Evolutionary conservation across 306 rosid genomes (phyloP).

Genomic region (Citrullus amarus): DNA sequence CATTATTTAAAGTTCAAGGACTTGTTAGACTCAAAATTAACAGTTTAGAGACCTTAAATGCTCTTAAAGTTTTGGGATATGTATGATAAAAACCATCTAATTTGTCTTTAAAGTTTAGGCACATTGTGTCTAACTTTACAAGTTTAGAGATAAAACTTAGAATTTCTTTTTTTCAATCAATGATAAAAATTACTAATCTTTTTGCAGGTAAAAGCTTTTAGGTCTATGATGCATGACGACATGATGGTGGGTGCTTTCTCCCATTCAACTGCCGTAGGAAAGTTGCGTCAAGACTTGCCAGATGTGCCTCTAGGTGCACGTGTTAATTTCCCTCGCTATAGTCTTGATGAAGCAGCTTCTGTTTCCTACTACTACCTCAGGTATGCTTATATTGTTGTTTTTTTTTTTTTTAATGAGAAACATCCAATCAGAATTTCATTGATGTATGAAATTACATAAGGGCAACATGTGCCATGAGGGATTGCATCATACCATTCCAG

Average conservation of each 20-base stretch:
- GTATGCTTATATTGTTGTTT: conserved; percentile 20
- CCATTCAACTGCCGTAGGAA: conserved; percentile 96
- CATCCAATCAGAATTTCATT: no score
- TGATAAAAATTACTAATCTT: neutral
- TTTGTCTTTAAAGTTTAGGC: neutral
- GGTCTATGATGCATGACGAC: conserved; percentile 76
- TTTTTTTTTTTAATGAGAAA: no score
- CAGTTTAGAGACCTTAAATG: neutral
- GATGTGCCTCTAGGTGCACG: conserved; percentile 83
- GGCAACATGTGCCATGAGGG: no score
- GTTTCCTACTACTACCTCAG: conserved; percentile 82
- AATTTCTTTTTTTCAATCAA: neutral
- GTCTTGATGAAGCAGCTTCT: conserved; percentile 75
- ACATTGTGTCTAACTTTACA: neutral
- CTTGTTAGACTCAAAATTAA: neutral
- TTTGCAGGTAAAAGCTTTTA: conserved; percentile 88
- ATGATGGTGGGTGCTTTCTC: conserved; percentile 99
- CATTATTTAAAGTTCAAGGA: neutral
- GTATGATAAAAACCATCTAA: no score
- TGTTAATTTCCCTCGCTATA: conserved; percentile 61
- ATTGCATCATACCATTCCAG: no score
- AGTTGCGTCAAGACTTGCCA: conserved; percentile 80
- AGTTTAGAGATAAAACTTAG: neutral
- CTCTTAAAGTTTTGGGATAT: neutral
- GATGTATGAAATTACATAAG: no score